phyloP scores from a whole-genome alignment of 495 filamentous ascomycete species.

The Neurospora sp. region DNA sequence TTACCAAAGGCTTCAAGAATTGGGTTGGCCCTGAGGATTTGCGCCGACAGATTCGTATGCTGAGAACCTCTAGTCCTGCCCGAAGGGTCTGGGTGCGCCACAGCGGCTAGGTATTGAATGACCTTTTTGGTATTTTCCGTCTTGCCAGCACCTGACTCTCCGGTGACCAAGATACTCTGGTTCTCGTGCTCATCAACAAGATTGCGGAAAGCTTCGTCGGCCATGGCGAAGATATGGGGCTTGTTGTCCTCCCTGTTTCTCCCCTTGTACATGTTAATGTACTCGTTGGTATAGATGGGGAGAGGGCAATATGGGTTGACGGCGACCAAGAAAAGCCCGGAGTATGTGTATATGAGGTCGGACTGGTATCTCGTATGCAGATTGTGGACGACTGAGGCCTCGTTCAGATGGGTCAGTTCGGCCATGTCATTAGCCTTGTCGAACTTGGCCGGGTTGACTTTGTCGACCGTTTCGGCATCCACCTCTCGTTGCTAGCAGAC shows the following conservation, averaged over 20 bases:
- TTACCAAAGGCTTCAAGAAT: conserved; percentile 98
- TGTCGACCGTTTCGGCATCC: conserved; percentile 78
- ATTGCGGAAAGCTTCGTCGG: conserved; percentile 95
- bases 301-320: conserved; percentile 94
- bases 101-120: conserved; percentile 94
- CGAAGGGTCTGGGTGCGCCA: conserved; percentile 73
- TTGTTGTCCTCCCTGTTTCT: conserved; percentile 84
- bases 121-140: conserved; percentile 99
- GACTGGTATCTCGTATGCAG: conserved; percentile 87
- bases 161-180: conserved; percentile 95
- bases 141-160: conserved; percentile 97
- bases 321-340: conserved; percentile 90
- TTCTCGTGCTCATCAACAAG: conserved; percentile 91
- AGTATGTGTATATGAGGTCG: conserved; percentile 98
- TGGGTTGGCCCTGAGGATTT: conserved; percentile 92
- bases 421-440: conserved; percentile 99
- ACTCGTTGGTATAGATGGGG: conserved; percentile 93
- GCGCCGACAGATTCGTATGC: conserved; percentile 85
- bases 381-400: conserved; percentile 96
- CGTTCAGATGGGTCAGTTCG: conserved; percentile 93
- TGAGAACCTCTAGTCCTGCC: conserved; percentile 52
- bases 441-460: conserved; percentile 98
- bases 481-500: conserved; percentile 69
- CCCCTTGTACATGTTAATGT: conserved; percentile 93
- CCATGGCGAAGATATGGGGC: conserved; percentile 96